Conservation (phyloP, 768 basidiomycete species). For the Suillus ampliporus region DNA sequence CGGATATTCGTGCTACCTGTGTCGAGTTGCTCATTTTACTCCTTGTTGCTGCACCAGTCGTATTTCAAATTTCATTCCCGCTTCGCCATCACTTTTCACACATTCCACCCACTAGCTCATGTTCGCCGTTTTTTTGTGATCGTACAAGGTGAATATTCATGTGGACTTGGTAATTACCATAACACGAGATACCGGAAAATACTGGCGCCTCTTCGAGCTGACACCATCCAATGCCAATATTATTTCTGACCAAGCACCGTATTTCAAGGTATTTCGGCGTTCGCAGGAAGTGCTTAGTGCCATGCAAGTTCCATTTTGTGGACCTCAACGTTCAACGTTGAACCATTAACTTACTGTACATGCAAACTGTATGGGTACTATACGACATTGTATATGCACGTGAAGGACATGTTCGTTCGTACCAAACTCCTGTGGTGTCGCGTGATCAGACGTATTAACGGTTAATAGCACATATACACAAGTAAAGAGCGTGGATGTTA, state of each 20-base stretch:
- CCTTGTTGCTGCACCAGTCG: background rate
- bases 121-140: background rate
- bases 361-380: background rate
- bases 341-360: background rate
- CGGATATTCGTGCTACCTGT: background rate
- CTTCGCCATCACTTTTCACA: background rate
- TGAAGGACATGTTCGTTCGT: background rate
- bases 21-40: background rate
- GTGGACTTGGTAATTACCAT: background rate
- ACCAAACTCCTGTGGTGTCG: background rate
- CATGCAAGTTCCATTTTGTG: no score
- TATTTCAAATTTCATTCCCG: no score
- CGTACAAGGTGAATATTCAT: background rate
- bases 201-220: background rate
- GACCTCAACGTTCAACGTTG: no score
- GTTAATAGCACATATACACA: background rate
- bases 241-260: no score
- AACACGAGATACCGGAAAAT: background rate
- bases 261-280: no score
- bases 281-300: no score
- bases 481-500: constrained; percentile 1
- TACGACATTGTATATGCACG: background rate
- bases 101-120: background rate
- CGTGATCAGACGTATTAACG: background rate
- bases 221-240: no score